Conservation (phyloP, 768 basidiomycete genomes). For the Imleria badia region DNA sequence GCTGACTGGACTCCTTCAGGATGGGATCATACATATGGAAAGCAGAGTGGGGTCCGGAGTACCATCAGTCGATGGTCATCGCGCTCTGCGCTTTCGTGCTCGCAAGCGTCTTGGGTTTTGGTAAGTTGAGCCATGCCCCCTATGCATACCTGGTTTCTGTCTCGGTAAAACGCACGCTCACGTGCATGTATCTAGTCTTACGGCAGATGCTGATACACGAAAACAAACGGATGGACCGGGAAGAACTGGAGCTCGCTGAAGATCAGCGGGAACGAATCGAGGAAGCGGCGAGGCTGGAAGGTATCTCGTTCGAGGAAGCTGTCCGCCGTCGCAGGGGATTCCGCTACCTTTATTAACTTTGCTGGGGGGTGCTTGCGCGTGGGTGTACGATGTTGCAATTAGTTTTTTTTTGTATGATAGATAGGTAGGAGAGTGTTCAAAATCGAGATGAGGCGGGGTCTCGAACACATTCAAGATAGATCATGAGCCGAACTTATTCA, state of each 20-base stretch:
- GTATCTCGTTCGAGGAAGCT: conserved; percentile 58
- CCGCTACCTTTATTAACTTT: conserved; percentile 47
- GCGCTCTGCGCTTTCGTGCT: background rate
- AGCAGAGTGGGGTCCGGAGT: conserved; percentile 56
- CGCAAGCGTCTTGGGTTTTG: no score
- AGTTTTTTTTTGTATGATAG: background rate
- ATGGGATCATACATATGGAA: conserved; percentile 66
- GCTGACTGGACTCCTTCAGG: conserved; percentile 26
- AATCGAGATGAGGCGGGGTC: no score
- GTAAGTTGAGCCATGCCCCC: background rate
- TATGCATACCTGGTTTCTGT: background rate
- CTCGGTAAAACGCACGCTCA: background rate
- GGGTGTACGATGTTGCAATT: background rate
- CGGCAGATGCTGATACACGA: conserved; percentile 44
- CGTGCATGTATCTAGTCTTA: conserved; percentile 34
- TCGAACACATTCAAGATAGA: no score
- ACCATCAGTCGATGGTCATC: conserved; percentile 63
- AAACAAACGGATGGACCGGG: conserved; percentile 51
- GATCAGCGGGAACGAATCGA: conserved; percentile 50
- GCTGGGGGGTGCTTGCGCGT: no score
- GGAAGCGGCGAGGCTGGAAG: conserved; percentile 58
- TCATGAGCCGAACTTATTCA: no score
- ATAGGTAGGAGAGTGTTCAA: no score
- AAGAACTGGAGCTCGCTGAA: conserved; percentile 44
- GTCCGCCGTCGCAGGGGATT: conserved; percentile 55